Percentiles rank a stretch among this genome's conserved stretches.
These are phyloP conservation scores for Flammula alnicola DNA, from an alignment of 1,284 basidiomycete species.

Conservation along the genomic window DNA sequence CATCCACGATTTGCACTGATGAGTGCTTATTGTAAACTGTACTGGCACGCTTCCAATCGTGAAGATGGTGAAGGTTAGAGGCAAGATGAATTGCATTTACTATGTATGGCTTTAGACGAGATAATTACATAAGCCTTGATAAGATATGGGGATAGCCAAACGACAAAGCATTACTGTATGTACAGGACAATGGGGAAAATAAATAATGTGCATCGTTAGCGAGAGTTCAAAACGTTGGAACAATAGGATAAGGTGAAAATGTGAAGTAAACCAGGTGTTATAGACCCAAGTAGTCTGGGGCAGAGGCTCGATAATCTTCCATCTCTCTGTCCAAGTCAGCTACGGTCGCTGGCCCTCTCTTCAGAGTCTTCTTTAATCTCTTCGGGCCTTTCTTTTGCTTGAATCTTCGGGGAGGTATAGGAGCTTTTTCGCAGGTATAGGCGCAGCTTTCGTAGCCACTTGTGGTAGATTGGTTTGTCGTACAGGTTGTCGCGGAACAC, in stretches of 20 bases:
- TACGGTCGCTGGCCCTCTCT: constrained; percentile 36
- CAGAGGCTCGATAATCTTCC: constrained; percentile 65
- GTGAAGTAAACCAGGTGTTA: background rate
- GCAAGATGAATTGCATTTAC: background rate
- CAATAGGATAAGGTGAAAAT: background rate
- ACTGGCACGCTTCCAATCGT: background rate
- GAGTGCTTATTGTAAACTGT: background rate
- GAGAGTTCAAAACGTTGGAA: background rate
- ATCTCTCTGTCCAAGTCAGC: constrained; percentile 72
- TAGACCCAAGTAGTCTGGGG: constrained; percentile 18
- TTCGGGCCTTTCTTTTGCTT: constrained; percentile 68
- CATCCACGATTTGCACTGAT: constrained; percentile 47
- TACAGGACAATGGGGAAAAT: background rate
- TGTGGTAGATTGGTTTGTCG: background rate
- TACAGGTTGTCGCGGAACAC: constrained; percentile 1
- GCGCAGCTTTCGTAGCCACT: background rate
- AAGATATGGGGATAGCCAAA: constrained; percentile 8
- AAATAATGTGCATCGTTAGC: constrained; percentile 1
- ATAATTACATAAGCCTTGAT: constrained; percentile 21
- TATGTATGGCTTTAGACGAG: background rate
- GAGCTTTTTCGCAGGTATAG: background rate
- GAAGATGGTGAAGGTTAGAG: constrained; percentile 9
- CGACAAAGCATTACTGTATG: background rate
- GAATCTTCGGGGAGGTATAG: constrained; percentile 25
- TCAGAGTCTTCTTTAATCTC: constrained; percentile 65